Conservation (phyloP, 371 early-diverging fungal species). For the Furculomyces boomerangus region DNA sequence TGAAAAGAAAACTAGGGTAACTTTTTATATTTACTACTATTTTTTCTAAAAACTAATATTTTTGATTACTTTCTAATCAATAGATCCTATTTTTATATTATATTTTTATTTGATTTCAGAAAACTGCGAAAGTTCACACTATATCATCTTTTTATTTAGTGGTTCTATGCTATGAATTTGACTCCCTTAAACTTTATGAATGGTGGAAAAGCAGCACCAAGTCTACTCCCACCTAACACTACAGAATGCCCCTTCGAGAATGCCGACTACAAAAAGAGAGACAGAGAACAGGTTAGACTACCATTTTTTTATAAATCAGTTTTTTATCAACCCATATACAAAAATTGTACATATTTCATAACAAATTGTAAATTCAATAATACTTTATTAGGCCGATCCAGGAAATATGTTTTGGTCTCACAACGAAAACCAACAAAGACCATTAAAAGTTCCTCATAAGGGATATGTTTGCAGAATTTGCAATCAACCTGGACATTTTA, state of each 20-base stretch:
- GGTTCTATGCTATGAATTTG: slow-evolving; percentile 86
- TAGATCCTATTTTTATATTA: background rate
- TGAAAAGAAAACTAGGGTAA: slow-evolving; percentile 6
- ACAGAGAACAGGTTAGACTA: too few species aligned
- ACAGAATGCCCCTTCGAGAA: slow-evolving; percentile 41
- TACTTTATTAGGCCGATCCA: too few species aligned
- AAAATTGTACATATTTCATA: too few species aligned
- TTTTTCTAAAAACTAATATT: background rate
- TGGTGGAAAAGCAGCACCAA: slow-evolving; percentile 17
- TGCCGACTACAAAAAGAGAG: slow-evolving; percentile 6
- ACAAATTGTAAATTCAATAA: background rate
- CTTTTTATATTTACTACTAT: background rate
- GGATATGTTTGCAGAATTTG: slow-evolving; percentile 35
- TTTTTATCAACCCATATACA: too few species aligned
- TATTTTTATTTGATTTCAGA: background rate
- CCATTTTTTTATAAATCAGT: too few species aligned
- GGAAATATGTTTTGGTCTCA: background rate
- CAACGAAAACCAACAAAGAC: background rate
- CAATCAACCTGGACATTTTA: slow-evolving; percentile 40
- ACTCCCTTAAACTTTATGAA: slow-evolving; percentile 36
- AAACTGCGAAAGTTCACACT: too few species aligned
- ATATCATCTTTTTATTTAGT: slow-evolving; percentile 32
- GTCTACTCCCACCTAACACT: slow-evolving; percentile 25
- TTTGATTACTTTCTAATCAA: background rate
- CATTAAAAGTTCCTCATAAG: slow-evolving; percentile 13